Conservation (phyloP, 306 rosid species). For the Hippophae rhamnoides region DNA sequence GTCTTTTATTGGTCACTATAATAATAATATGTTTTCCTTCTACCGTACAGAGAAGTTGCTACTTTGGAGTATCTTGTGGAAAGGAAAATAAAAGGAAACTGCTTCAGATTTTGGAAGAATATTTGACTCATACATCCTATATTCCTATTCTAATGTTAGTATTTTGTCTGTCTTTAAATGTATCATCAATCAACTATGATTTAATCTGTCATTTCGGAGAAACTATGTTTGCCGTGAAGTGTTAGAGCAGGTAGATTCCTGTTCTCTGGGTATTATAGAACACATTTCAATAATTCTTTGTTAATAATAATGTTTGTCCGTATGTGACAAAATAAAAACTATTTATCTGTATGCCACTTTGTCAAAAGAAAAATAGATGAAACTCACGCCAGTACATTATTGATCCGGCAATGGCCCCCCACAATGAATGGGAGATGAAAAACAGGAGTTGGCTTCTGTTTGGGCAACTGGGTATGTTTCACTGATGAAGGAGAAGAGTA, state of each 20-base stretch:
- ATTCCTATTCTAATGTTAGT: slow-evolving; percentile 6
- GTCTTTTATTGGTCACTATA: background rate
- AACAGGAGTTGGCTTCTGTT: too few species aligned
- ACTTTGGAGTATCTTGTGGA: slow-evolving; percentile 4
- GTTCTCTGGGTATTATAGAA: slow-evolving; percentile 5
- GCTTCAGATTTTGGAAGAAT: slow-evolving; percentile 26
- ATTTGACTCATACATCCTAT: slow-evolving; percentile 20
- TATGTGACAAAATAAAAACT: too few species aligned
- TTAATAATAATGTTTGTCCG: slow-evolving; percentile 23
- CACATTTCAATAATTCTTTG: slow-evolving; percentile 20
- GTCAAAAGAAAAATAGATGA: too few species aligned
- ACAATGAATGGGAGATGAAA: too few species aligned
- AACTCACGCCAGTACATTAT: too few species aligned
- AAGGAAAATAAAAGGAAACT: slow-evolving; percentile 24
- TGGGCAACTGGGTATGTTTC: too few species aligned
- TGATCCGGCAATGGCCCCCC: too few species aligned
- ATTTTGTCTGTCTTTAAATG: slow-evolving; percentile 28
- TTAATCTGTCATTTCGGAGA: too few species aligned
- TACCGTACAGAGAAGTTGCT: slow-evolving; percentile 25
- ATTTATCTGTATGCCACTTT: too few species aligned
- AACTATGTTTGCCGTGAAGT: too few species aligned
- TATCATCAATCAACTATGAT: slow-evolving; percentile 12
- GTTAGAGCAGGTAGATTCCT: background rate
- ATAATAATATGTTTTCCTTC: background rate
- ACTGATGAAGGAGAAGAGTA: too few species aligned